Evolutionary conservation across 31 red algal species (phyloP).

Genomic region (Asparagopsis taxiformis): DNA sequence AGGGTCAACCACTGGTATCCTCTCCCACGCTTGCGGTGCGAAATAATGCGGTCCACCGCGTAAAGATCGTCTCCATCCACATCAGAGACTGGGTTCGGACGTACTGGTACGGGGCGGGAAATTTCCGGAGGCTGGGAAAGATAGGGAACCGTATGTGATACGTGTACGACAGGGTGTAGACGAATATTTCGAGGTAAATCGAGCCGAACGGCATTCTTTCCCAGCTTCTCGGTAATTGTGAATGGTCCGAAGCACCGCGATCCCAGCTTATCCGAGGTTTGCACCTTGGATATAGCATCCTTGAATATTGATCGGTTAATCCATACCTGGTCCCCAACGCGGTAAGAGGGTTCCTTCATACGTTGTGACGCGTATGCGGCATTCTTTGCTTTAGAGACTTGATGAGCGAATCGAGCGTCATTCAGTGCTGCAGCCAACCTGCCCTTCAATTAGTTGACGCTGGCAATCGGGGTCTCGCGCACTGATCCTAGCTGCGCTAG

Average conservation of each 20-base stretch:
- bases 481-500: not conserved
- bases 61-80: not conserved
- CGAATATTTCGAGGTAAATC: not conserved
- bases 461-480: not conserved
- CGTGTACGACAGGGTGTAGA: not conserved
- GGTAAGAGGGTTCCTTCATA: not conserved
- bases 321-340: not conserved
- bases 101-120: not conserved
- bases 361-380: not conserved
- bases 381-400: not conserved
- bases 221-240: not conserved
- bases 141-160: not conserved
- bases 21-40: not conserved
- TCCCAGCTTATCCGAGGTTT: constrained; percentile 1
- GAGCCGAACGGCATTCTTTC: not conserved
- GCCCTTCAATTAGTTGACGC: not conserved
- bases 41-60: not conserved
- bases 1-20: not conserved
- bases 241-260: not conserved
- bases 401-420: constrained; percentile 1
- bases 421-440: not conserved
- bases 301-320: not conserved
- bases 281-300: not conserved
- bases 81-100: constrained; percentile 1
- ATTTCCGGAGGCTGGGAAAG: not conserved